phyloP scores from a whole-genome alignment of 228 moss, liverwort and hornwort genomes.

The Sphagnum magellanicum region DNA sequence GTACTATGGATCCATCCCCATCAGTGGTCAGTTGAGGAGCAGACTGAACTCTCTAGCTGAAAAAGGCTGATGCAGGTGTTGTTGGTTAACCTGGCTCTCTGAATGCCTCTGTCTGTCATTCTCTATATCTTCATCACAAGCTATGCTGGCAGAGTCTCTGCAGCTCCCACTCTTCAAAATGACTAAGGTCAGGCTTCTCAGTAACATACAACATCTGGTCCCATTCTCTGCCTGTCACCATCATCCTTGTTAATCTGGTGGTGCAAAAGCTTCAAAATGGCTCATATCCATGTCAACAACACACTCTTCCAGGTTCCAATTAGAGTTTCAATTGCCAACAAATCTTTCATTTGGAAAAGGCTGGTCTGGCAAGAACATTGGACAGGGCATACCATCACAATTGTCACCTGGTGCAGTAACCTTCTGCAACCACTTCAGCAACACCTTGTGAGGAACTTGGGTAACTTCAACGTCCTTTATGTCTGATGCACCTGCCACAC shows the following conservation, averaged over 20 bases:
- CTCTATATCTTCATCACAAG: constrained; percentile 36
- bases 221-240: constrained; percentile 5
- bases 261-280: background rate
- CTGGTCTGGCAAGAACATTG: constrained; percentile 22
- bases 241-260: background rate
- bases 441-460: constrained; percentile 26
- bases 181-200: constrained; percentile 40
- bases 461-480: constrained; percentile 18
- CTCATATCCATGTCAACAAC: background rate
- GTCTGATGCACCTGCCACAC: constrained; percentile 15
- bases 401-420: constrained; percentile 26
- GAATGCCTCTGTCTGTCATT: constrained; percentile 14
- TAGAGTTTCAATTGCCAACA: background rate
- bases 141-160: constrained; percentile 31
- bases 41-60: constrained; percentile 22
- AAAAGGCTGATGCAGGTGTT: constrained; percentile 69
- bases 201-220: constrained; percentile 6
- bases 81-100: constrained; percentile 42
- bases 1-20: constrained; percentile 18
- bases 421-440: constrained; percentile 28
- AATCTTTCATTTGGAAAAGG: constrained; percentile 2
- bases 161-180: constrained; percentile 82
- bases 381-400: constrained; percentile 22
- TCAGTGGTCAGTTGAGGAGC: constrained; percentile 18
- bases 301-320: background rate